Conservation (phyloP, 768 basidiomycete genomes). For the Tricholoma sp. region DNA sequence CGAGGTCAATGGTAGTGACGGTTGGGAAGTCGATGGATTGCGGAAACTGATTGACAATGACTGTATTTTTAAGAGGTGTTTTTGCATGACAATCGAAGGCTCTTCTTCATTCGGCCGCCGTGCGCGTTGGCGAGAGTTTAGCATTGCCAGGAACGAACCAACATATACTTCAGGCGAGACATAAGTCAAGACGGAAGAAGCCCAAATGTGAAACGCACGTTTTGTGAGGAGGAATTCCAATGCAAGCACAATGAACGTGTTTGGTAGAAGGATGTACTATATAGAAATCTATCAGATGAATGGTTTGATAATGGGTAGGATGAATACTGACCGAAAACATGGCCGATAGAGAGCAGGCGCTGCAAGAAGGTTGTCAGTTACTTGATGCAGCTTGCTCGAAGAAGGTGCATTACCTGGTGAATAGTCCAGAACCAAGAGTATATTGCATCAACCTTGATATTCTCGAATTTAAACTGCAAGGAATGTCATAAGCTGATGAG, state of each 20-base stretch:
- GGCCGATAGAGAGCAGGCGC: constrained; percentile 39
- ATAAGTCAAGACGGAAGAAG: neutral
- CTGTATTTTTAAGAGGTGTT: constrained; percentile 9
- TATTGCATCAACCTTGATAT: constrained; percentile 30
- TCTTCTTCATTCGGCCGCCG: constrained; percentile 9
- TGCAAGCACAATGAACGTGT: constrained; percentile 38
- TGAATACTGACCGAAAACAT: constrained; percentile 34
- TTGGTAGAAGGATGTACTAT: constrained; percentile 39
- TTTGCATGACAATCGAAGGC: constrained; percentile 7
- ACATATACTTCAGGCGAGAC: constrained; percentile 34
- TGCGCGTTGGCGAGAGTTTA: constrained; percentile 36
- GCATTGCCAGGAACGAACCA: constrained; percentile 42
- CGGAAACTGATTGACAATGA: constrained; percentile 7
- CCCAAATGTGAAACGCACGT: constrained; percentile 28
- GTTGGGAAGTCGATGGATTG: neutral
- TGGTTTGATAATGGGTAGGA: neutral
- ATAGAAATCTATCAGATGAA: no score
- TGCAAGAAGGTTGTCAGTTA: constrained; percentile 9
- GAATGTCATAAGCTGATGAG: neutral
- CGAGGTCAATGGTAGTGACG: neutral
- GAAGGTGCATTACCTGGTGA: constrained; percentile 15
- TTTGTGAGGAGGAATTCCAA: constrained; percentile 41
- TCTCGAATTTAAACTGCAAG: constrained; percentile 23
- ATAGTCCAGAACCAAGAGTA: constrained; percentile 20
- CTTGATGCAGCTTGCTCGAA: neutral